Evolutionary conservation across 768 basidiomycete species (phyloP), one percentile per base, ranked within the genome.

Genomic region (Lactarius evosmus): DNA sequence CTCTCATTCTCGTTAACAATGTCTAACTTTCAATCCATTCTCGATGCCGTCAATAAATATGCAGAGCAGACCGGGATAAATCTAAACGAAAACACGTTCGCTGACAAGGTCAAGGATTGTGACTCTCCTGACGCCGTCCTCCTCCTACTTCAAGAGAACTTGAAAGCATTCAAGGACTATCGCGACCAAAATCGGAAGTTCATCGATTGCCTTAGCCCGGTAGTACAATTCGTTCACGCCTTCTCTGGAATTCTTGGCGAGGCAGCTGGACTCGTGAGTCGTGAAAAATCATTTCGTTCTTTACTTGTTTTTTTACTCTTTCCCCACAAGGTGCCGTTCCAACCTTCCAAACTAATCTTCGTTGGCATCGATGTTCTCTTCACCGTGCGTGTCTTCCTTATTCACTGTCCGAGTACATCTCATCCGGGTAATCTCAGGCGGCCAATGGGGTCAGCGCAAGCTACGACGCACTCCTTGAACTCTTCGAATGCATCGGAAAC

Each of bases 381-480:
- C 22, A 22, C 19, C 2, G 61, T 62, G 30, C 22, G 55, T 44
- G 19, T n/a, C n/a, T n/a, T n/a, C 17, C 40, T 40, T 40, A 38
- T 38, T 38, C 14, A 16, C 16, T 4, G 16, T 1, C 16, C 40
- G 19, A 17, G 36, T 14, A 17, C 17, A 17, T 19, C 40, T 40
- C 7, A 40, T 40, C 19, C 17, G 38, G 19, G 3, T 19, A 1
- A 46, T 32, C 5, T 7, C 30, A 62, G 61, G 46, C 49, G 27
- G 61, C 55, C 16, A 32, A n/a, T 4, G 8, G n/a, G 6, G 55
- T 62, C 11, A 62, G 54, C 53, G 46, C 55, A 17, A 56, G 55
- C 46, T 62, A 62, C 12, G 61, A 62, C n/a, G 55, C 61, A 3
- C 61, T 62, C 25, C 32, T 62, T n/a, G 54, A 56, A 11, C 61